Base-by-base conservation (phyloP, 371 early-diverging fungal genomes). In the Mucor piriformis region DNA sequence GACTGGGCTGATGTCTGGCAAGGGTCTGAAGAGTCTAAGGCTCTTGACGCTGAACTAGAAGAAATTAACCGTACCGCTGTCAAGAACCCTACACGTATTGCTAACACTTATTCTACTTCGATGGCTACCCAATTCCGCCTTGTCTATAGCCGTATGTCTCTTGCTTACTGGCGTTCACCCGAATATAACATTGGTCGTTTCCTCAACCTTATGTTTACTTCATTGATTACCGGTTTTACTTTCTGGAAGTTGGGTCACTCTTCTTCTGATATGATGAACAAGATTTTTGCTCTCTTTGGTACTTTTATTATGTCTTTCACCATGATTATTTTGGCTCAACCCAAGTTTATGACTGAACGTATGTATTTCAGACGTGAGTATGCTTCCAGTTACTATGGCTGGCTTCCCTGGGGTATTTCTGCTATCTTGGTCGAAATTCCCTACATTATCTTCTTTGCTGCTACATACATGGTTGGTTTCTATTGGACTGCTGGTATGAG, bases 261-360 rank as follows among this genome's bases (percentile, higher is more conserved):
- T 15, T 67, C 81, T 4, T 59, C 74, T 8, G 89, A 87, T 44
- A 73, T 86, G 37, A 82, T 85, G 57, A 83, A 85, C 62, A 79
- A 84, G 47, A 74, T 86, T 13, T 89, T 89, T 63, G 85, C 84
- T 15, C 63, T 90, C n/a, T 89, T 88, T 66, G 72, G 82, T 74
- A 78, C 86, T 6, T 72, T 84, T 37, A 79, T 82, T 29, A 73
- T 90, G 62, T 84, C 68, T 25, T 63, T 65, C 49, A 71, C 82
- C 21, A 50, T 69, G 38, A 64, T 69, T 61, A 64, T 69, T 32
- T 42, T 69, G 35, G 65, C 65, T 20, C 69, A 69, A 33, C 69
- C 69, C 6, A 73, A 86, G 50, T 86, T 86, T 61, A 76, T 88
- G 37, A 70, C 73, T 4, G 85, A 89, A 62, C 79, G 88, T 25